phyloP scores from a whole-genome alignment of 2,329 filamentous ascomycete species.

The Biscogniauxia sp. region DNA sequence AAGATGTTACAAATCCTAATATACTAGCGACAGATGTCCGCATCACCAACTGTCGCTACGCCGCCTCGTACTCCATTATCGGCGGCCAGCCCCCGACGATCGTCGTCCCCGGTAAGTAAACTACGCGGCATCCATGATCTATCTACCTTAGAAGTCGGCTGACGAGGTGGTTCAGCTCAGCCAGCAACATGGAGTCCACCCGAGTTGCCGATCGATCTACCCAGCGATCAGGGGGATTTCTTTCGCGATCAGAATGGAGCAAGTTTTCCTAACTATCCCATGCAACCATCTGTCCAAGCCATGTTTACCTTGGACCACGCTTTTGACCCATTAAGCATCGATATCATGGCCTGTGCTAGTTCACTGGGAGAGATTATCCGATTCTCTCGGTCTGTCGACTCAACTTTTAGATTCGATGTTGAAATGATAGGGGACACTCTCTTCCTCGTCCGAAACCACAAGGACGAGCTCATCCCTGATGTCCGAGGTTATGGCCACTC shows the following conservation, averaged over 20 bases:
- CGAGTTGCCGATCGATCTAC: constrained; percentile 18
- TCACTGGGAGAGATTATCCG: constrained; percentile 26
- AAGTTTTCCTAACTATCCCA: constrained; percentile 23
- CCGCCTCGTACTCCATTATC: constrained; percentile 25
- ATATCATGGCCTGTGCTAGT: constrained; percentile 26
- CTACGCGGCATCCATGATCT: not conserved
- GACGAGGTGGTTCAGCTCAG: constrained; percentile 16
- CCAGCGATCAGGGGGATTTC: constrained; percentile 18
- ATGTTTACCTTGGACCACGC: constrained; percentile 17
- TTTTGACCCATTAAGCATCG: constrained; percentile 20
- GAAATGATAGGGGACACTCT: constrained; percentile 26
- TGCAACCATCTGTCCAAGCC: constrained; percentile 22
- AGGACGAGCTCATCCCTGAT: constrained; percentile 20
- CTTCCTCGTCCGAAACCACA: constrained; percentile 22
- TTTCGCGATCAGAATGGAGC: constrained; percentile 26
- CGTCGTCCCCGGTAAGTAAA: constrained; percentile 24
- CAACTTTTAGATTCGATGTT: constrained; percentile 24
- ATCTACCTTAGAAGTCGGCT: constrained; percentile 2
- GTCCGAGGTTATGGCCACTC: constrained; percentile 24
- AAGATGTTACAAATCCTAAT: constrained; percentile 2
- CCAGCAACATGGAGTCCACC: constrained; percentile 24
- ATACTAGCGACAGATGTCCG: constrained; percentile 9
- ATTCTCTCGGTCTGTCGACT: constrained; percentile 17
- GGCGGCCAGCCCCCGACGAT: constrained; percentile 16
- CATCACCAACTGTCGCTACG: constrained; percentile 21